A percentile compares a stretch with the other conserved stretches of the same genome.
These are phyloP conservation scores for Lodderomyces metapsilosis DNA, from an alignment of 1,139 yeast species.

Conservation along the genomic window DNA sequence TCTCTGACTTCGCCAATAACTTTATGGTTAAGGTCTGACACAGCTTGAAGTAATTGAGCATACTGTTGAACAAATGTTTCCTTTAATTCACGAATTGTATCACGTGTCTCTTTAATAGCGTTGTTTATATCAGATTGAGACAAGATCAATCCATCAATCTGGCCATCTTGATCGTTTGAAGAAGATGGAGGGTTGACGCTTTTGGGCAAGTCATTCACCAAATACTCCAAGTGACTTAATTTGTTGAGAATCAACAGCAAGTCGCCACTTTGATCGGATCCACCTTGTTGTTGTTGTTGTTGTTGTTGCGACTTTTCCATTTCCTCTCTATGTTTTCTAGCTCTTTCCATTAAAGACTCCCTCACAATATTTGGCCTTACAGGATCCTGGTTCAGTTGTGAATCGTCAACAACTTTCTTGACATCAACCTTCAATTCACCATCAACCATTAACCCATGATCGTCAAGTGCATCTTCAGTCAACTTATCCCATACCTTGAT, in stretches of 20 bases:
- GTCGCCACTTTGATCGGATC: not conserved
- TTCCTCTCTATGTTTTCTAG: constrained; percentile 26
- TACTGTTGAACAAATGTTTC: constrained; percentile 24
- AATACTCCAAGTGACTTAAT: constrained; percentile 7
- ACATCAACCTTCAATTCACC: constrained; percentile 35
- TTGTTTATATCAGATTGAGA: not conserved
- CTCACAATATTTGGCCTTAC: constrained; percentile 19
- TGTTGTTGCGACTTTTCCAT: constrained; percentile 10
- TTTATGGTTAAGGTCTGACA: constrained; percentile 35
- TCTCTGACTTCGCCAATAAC: constrained; percentile 47
- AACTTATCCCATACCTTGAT: constrained; percentile 53
- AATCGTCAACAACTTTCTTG: constrained; percentile 15
- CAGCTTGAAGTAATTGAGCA: constrained; percentile 32
- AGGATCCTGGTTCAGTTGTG: constrained; percentile 4
- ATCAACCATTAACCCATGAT: constrained; percentile 52
- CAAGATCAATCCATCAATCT: not conserved
- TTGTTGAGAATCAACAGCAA: constrained; percentile 5
- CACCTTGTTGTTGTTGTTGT: too few relatives aligned
- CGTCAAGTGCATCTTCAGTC: constrained; percentile 55
- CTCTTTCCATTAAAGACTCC: constrained; percentile 41
- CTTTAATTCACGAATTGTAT: not conserved
- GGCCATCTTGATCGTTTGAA: not conserved
- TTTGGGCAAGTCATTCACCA: constrained; percentile 4
- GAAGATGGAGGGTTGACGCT: not conserved
- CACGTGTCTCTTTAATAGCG: constrained; percentile 2